A percentile compares a stretch with the other conserved stretches of the same genome.
Evolutionary conservation across 192 early-diverging fungal species (phyloP).

Genomic region (Coemansia sp.): DNA sequence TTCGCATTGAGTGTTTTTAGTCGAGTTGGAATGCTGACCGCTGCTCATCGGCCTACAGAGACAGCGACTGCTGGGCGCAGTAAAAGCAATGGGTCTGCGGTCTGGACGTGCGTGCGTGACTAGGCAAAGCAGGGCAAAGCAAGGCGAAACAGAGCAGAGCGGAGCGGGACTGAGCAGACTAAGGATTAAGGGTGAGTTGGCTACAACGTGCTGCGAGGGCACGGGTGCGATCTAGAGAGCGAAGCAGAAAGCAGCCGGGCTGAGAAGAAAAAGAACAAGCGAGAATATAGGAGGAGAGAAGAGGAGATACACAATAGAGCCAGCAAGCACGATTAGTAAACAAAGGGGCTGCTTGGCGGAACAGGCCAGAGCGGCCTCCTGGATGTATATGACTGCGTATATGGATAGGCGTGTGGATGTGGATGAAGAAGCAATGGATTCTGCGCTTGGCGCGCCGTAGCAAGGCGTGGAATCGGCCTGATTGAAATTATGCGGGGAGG

Average conservation of each 20-base stretch:
- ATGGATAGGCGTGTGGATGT: background rate
- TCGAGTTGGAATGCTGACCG: conserved; percentile 1
- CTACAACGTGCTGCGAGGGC: no score
- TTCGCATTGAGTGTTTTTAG: conserved; percentile 7
- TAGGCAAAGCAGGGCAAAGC: no score
- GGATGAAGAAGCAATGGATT: background rate
- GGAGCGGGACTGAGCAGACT: no score
- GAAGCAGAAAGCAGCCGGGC: background rate
- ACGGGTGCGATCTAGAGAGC: no score
- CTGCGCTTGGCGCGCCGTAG: background rate
- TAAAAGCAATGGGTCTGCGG: background rate
- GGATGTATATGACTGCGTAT: conserved; percentile 1
- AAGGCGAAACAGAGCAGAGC: no score
- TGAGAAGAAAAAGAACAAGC: background rate
- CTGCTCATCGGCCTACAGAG: conserved; percentile 13
- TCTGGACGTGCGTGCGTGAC: no score
- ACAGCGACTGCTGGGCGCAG: background rate
- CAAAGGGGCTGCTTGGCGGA: background rate
- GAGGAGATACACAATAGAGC: background rate
- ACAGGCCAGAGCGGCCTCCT: background rate
- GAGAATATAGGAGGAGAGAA: background rate
- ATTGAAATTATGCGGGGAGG: background rate
- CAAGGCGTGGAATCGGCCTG: background rate
- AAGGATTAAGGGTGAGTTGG: no score
- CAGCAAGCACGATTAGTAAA: background rate